Evolutionary conservation across 805 yeast species (phyloP), one percentile per base, ranked within the genome.

Genomic region (Vanderwaltozyma polyspora): DNA sequence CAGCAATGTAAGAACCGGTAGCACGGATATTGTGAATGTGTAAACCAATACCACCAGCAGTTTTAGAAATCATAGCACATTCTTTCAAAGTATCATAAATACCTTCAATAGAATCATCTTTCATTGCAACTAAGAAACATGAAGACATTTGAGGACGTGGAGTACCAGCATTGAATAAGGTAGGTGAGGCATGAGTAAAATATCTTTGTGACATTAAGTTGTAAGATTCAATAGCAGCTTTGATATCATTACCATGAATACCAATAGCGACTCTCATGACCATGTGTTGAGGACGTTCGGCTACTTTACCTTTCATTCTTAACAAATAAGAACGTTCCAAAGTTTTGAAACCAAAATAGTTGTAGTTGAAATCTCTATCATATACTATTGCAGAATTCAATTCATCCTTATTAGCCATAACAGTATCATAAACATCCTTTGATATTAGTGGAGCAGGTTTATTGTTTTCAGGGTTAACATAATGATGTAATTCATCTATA

Each of bases 11-110:
- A 1, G 95, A 71, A 8, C 96, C 97, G 13, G 78, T 68, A 6
- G 91, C 71, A 51, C 97, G 74, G 36, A 89, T 79, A 62, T 87
- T 82, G 54, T 82, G 86, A 33, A 85, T 73, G 55, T 86, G 93
- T 34, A 89, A 60, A 23, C 98, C 98, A 42, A 89, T 76, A 38
- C 98, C 98, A 42, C 98, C 98, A 9, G 97, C 89, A 23, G 91
- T 74, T 63, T 89, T 89, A 33, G 95, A 85, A 33, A 89, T 87
- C 50, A 85, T 64, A 10, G 98, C 96, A 48, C 91, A 71, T 42
- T 79, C 77, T 60, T 87, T 81, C 35, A 89, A 68, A 11, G 97
- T 85, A 41, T 82, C 83, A 54, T 83, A 89, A 33, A 89, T 89
- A 25, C 96, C 97, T 43, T 89, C 95, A 40, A 89, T 85, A 4